A percentile compares a stretch with the other conserved stretches of the same genome.
Conservation (phyloP, 768 basidiomycete genomes). For the Tulasnella sp. region DNA sequence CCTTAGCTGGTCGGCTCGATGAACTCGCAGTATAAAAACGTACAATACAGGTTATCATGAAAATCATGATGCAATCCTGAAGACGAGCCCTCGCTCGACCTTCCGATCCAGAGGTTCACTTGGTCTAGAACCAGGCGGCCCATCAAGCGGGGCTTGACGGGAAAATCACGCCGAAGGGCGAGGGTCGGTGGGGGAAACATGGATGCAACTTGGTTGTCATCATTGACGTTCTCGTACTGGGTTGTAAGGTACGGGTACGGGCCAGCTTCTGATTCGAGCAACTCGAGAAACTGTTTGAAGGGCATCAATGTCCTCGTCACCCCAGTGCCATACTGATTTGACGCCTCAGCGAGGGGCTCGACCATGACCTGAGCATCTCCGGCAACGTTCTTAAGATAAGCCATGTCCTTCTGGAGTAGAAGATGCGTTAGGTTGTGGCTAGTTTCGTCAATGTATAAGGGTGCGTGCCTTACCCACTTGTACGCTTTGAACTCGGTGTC, state of each 20-base stretch:
- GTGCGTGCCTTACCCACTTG: conserved; percentile 3
- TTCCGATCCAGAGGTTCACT: conserved; percentile 7
- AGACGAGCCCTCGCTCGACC: background rate
- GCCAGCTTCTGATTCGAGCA: background rate
- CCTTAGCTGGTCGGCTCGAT: too few relatives aligned
- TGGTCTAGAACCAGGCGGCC: conserved; percentile 1
- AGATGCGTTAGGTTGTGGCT: background rate
- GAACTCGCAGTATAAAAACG: too few relatives aligned
- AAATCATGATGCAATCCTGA: conserved; percentile 6
- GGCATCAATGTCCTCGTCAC: background rate
- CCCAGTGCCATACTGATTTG: conserved; percentile 1
- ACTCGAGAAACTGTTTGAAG: background rate
- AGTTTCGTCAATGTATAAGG: background rate
- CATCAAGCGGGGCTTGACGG: background rate
- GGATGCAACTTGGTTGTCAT: background rate
- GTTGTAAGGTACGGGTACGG: conserved; percentile 3
- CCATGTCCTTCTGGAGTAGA: background rate
- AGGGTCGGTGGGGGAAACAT: background rate
- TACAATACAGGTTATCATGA: conserved; percentile 9
- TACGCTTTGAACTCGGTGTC: background rate
- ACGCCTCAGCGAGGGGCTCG: background rate
- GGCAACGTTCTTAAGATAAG: background rate
- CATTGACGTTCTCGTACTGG: background rate
- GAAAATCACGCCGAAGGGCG: background rate
- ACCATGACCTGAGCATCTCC: conserved; percentile 1